Base-by-base conservation (phyloP, 2,329 filamentous ascomycete species). In the Beauveria rudraprayagi region DNA sequence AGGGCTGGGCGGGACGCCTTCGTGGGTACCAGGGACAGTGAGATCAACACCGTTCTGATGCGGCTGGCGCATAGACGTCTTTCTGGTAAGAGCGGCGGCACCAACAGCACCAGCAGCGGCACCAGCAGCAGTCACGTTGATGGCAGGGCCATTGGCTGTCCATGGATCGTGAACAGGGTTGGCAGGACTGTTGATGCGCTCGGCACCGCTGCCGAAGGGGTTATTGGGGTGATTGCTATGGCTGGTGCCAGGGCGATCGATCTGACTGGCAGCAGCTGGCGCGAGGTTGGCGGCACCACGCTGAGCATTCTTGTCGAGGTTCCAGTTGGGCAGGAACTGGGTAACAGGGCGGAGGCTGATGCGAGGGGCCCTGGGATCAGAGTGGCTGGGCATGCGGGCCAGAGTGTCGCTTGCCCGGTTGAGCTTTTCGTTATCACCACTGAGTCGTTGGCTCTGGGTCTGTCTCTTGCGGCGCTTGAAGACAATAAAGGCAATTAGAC, bases 261-360 rank as follows among this genome's bases (percentile, higher is more conserved):
- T 81, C 19, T 77, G 65, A 60, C 70, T 70, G 61, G 73, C 71
- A 24, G 73, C 67, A 17, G 69, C 69, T 11, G 70, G 65, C 9
- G 68, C 67, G 46, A 75, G 65, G 52, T 71, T 67, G 9, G 76
- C 70, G 37, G 73, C 72, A 62, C 76, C 78, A 62, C 43, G 51
- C 30, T 44, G 58, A 41, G 73, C 70, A 56, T 78, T 76, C 69
- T 80, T 79, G 60, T 83, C 80, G 8, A 76, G 68, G 60, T 73
- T 73, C 59, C 90, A 81, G 69, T 84, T 86, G 5, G 91, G 89
- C 44, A 90, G 80, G 75, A 96, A 92, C 68, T 94, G 86, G 46
- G 91, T 93, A 54, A 94, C 83, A 3, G 92, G 92, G 55, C 91
- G 88, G 59, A 96, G 80, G 70, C 91, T 95, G 63, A 97, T 81